Percentiles rank a stretch among this genome's conserved stretches.
phyloP scores from a whole-genome alignment of 129 eudicot genomes.

The Cynara cardunculus region DNA sequence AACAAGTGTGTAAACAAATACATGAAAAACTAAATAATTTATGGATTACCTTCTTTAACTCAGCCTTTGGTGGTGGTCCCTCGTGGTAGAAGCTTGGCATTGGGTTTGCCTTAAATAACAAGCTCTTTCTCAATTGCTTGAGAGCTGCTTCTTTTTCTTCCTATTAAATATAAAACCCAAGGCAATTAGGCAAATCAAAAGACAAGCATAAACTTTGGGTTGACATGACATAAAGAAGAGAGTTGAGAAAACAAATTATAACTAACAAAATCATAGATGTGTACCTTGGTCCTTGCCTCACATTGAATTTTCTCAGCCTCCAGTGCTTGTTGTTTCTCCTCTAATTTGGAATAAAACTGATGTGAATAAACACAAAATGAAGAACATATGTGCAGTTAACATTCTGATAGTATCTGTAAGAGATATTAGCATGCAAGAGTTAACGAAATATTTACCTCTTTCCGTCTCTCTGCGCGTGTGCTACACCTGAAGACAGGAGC shows the following conservation, averaged over 20 bases:
- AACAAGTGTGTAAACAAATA: background rate
- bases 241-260: background rate
- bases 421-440: conserved; percentile 9
- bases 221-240: background rate
- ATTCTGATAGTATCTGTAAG: background rate
- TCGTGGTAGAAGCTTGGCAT: conserved; percentile 97
- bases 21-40: background rate
- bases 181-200: conserved; percentile 8
- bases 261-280: background rate
- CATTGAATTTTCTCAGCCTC: conserved; percentile 78
- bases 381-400: background rate
- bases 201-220: background rate
- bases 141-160: conserved; percentile 87
- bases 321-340: conserved; percentile 78
- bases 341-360: conserved; percentile 73
- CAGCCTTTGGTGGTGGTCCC: conserved; percentile 85
- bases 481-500: conserved; percentile 73
- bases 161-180: conserved; percentile 25
- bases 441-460: conserved; percentile 45
- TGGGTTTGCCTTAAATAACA: conserved; percentile 81
- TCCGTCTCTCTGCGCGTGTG: conserved; percentile 89
- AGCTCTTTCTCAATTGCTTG: conserved; percentile 72
- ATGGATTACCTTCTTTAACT: conserved; percentile 66
- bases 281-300: conserved; percentile 81
- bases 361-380: background rate